Evolutionary conservation across 2,329 filamentous ascomycete genomes (phyloP).

Genomic region (Elsinoe australis): DNA sequence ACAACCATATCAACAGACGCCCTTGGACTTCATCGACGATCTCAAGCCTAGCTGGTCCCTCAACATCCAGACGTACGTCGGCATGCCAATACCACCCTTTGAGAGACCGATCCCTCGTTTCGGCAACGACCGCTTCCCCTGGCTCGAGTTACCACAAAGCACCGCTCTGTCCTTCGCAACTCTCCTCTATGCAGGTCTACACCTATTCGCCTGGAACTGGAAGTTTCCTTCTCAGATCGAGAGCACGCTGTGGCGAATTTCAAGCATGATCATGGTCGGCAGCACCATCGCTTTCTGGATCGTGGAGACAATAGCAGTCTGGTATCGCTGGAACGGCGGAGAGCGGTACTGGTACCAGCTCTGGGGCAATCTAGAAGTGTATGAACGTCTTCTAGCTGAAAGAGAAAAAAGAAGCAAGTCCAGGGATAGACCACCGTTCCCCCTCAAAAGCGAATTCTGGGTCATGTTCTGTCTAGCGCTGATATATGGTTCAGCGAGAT

Average conservation of each 20-base stretch:
- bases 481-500: background rate
- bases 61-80: background rate
- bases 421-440: constrained; percentile 16
- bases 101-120: constrained; percentile 19
- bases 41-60: background rate
- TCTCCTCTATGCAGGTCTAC: constrained; percentile 20
- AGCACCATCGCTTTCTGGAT: constrained; percentile 28
- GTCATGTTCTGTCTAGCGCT: background rate
- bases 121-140: constrained; percentile 1
- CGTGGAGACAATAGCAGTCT: constrained; percentile 29
- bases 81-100: constrained; percentile 21
- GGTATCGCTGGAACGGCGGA: constrained; percentile 25
- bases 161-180: background rate
- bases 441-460: background rate
- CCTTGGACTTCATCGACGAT: background rate
- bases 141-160: constrained; percentile 5
- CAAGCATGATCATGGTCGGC: constrained; percentile 18
- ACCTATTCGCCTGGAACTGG: constrained; percentile 3
- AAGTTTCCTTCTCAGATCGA: background rate
- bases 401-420: constrained; percentile 22
- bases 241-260: background rate
- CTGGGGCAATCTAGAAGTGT: constrained; percentile 9
- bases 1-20: background rate
- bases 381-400: constrained; percentile 19
- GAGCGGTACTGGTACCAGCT: constrained; percentile 24